Percentiles rank a stretch among this genome's conserved stretches.
These are phyloP conservation scores for Nicotiana tabacum DNA, from an alignment of 257 asterid species.

Conservation along the genomic window DNA sequence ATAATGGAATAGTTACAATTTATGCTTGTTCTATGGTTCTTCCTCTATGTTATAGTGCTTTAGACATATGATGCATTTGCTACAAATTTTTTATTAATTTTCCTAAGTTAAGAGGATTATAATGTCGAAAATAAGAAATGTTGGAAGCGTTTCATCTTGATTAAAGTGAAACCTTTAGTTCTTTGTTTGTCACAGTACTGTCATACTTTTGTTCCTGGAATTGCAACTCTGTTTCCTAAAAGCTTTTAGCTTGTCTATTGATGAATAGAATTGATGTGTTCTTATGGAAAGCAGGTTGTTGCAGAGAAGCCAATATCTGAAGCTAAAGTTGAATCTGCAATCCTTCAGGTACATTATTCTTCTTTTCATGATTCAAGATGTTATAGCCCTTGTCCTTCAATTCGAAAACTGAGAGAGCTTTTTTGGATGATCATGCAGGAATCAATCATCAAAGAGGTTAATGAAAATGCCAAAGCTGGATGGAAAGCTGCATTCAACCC, in stretches of 20 bases:
- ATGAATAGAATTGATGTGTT: neutral
- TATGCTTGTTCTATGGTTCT: neutral
- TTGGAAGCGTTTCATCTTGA: neutral
- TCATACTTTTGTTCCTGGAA: neutral
- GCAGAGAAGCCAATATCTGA: slow-evolving; percentile 33
- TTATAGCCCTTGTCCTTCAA: neutral
- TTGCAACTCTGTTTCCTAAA: neutral
- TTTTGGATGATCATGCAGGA: slow-evolving; percentile 39
- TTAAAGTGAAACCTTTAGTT: neutral
- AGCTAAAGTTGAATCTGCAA: slow-evolving; percentile 30
- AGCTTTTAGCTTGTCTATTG: neutral
- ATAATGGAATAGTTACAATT: neutral
- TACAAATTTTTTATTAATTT: neutral
- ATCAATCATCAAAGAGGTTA: slow-evolving; percentile 50
- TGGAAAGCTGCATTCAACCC: slow-evolving; percentile 89
- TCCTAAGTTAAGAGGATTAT: neutral
- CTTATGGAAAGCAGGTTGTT: slow-evolving; percentile 28
- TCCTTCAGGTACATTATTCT: slow-evolving; percentile 12
- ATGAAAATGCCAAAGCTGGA: slow-evolving; percentile 67
- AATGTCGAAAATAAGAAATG: neutral
- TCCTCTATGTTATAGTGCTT: neutral
- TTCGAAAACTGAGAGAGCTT: neutral
- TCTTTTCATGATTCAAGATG: neutral
- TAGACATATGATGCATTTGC: neutral
- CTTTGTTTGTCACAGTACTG: neutral